Conservation (phyloP, 1,284 basidiomycete species). For the Meira miltonrushii region DNA sequence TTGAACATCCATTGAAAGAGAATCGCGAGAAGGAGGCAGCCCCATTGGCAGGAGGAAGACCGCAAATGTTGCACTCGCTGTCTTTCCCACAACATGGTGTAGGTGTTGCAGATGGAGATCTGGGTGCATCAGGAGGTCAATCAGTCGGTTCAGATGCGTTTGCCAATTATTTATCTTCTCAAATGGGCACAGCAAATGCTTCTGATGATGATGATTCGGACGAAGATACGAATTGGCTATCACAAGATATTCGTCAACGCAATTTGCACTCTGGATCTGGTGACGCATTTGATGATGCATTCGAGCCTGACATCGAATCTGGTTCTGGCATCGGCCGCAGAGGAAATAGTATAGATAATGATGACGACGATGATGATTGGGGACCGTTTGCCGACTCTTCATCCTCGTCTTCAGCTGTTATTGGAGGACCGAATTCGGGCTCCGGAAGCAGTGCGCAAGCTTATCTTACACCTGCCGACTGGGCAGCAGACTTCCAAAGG, state of each 20-base stretch:
- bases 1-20: conserved; percentile 44
- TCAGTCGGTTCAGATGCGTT: conserved; percentile 24
- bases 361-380: conserved; percentile 47
- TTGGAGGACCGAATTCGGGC: not conserved
- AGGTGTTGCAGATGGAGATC: not conserved
- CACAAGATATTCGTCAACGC: conserved; percentile 24
- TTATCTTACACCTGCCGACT: conserved; percentile 46
- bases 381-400: conserved; percentile 46
- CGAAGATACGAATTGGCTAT: conserved; percentile 41
- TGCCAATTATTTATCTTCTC: conserved; percentile 50
- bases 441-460: conserved; percentile 9
- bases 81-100: not conserved
- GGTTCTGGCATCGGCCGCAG: not conserved
- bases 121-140: conserved; percentile 9
- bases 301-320: conserved; percentile 11
- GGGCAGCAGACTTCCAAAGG: conserved; percentile 44
- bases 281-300: conserved; percentile 30
- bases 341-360: conserved; percentile 10
- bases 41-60: conserved; percentile 47
- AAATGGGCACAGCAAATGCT: conserved; percentile 35
- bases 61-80: conserved; percentile 6
- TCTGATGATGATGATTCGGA: conserved; percentile 45
- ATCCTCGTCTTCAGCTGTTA: not conserved
- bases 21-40: conserved; percentile 45
- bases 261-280: conserved; percentile 6